Base-by-base conservation (phyloP, 345 rosid genomes). In the Fremontodendron californicum region DNA sequence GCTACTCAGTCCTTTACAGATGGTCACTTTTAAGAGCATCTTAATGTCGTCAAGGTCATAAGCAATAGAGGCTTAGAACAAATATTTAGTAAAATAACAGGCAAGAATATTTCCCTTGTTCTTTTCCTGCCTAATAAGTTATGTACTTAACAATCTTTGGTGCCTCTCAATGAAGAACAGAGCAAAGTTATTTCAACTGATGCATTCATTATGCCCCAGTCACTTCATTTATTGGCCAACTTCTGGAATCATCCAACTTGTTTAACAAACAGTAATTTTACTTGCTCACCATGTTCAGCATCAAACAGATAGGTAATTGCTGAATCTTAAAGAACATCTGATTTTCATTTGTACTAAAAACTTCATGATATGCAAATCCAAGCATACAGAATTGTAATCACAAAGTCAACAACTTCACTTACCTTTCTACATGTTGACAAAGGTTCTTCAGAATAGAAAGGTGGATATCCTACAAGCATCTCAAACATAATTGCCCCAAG, bases 381-480 rank as follows among this genome's bases (percentile, higher is more conserved):
- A 49, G n/a, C 61, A 46, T 75, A 45, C n/a, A 68, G 37, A 46
- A 64, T 8, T 37, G 29, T 35, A 58, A 39, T 73, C 39, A 66
- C 51, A 23, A 79, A 80, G 82, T 57, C 75, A 57, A 81, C 77
- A 71, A 60, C 40, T 78, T 13, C 62, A 75, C 76, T 78, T 85
- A 81, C 88, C 86, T 85, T 85, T 77, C 88, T 81, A 79, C 88
- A 83, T 52, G 88, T 85, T 4, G 86, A 81, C 74, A 85, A 79
- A 31, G 88, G 81, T 74, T 85, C 84, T 64, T 85, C 86, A 4
- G 88, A 81, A 67, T 85, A 85, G 79, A 85, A 85, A 77, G 88
- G 88, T 3, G 88, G 88, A 81, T 78, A 85, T 73, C 88, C 88
- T 63, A 85, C 86, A 11, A 85, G 88, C 88, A 85, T 85, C 83